These are phyloP conservation scores for Acorus gramineus DNA, from an alignment of 106 monocot genomes.

Conservation along the genomic window DNA sequence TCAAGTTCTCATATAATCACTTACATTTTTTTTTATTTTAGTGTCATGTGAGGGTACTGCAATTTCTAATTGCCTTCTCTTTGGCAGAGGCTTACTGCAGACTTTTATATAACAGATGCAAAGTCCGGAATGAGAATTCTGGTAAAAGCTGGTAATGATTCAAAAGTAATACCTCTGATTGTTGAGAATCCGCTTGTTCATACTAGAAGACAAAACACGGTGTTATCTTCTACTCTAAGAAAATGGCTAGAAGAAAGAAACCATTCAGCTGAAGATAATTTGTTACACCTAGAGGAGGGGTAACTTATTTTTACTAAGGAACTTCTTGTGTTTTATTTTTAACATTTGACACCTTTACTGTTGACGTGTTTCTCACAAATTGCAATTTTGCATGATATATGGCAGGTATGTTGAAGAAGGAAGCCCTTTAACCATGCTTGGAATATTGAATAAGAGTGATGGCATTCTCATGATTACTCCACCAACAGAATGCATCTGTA, in stretches of 20 bases:
- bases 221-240: conserved; percentile 54
- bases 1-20: too few relatives aligned
- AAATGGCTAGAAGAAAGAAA: conserved; percentile 66
- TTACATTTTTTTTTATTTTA: too few relatives aligned
- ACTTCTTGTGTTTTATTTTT: not conserved
- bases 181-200: conserved; percentile 47
- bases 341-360: not conserved
- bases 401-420: conserved; percentile 69
- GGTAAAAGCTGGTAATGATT: conserved; percentile 64
- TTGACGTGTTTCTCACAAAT: not conserved
- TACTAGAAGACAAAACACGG: conserved; percentile 30
- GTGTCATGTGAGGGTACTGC: not conserved
- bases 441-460: conserved; percentile 44
- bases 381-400: not conserved
- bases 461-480: conserved; percentile 48
- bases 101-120: conserved; percentile 74
- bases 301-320: conserved; percentile 8
- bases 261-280: conserved; percentile 32
- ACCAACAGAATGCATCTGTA: conserved; percentile 44
- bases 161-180: conserved; percentile 56
- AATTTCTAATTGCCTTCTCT: conserved; percentile 6
- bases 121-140: conserved; percentile 51
- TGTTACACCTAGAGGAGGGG: conserved; percentile 67
- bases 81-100: conserved; percentile 60
- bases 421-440: conserved; percentile 54